A percentile compares a stretch with the other conserved stretches of the same genome.
These are phyloP conservation scores for Rhododendron griersonianum DNA, from an alignment of 148 eudicot genomes.

Conservation along the genomic window DNA sequence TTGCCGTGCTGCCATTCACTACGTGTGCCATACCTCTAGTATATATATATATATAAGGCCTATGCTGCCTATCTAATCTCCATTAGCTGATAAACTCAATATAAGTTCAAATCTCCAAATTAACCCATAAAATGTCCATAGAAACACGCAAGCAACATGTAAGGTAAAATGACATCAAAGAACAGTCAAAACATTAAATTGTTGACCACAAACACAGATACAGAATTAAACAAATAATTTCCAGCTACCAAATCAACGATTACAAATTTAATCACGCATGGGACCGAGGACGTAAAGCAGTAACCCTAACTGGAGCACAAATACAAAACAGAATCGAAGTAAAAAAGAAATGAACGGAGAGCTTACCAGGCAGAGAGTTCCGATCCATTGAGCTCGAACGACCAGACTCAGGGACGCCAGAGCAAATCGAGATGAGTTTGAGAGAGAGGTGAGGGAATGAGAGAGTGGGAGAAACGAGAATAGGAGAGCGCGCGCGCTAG, in stretches of 20 bases:
- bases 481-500: not conserved
- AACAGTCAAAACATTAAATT: not conserved
- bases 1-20: too few relatives aligned
- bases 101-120: not conserved
- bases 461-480: not conserved
- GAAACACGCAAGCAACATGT: not conserved
- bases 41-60: too few relatives aligned
- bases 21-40: too few relatives aligned
- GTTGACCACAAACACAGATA: not conserved
- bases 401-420: not conserved
- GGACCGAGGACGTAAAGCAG: not conserved
- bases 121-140: not conserved
- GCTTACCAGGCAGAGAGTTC: slow-evolving; percentile 17
- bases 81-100: not conserved
- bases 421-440: not conserved
- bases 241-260: not conserved
- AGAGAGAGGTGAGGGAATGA: slow-evolving; percentile 8
- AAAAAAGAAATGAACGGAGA: not conserved
- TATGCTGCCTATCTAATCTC: not conserved
- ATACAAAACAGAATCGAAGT: not conserved
- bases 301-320: not conserved
- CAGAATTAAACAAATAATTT: not conserved
- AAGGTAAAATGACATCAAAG: not conserved
- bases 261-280: not conserved
- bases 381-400: slow-evolving; percentile 20